Evolutionary conservation across 1,284 basidiomycete species (phyloP), one percentile per base, ranked within the genome.

Genomic region (Trametes pubescens): DNA sequence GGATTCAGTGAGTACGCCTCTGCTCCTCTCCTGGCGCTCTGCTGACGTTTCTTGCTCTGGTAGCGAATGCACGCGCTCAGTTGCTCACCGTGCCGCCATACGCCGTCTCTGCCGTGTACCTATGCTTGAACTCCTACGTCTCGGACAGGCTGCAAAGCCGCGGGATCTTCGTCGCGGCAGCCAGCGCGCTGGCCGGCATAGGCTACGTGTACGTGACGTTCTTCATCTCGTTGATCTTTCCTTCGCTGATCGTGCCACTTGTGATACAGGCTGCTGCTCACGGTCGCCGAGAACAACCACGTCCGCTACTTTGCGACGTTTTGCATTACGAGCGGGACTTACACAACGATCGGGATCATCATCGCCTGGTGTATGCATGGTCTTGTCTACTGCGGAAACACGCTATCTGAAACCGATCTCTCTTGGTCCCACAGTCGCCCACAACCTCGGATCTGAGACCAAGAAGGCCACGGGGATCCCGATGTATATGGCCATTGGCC

Each of bases 61-160:
- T 62, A 86, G 86, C 80, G 24, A 75, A 80, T 57, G 86, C 85
- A 0, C 71, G 80, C n/a, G 87, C 89, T 0, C 90, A 92, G 67
- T 73, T 92, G 7, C 78, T 92, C 69, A 91, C 93, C 0, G 92
- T 95, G 8, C 94, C 94, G 2, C 93, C 93, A 18, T 94, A 94
- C 71, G 91, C 87, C 2, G 86, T 89, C 13, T 87, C 92, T 0
- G 85, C 91, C 4, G 78, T 88, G 3, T 81, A 92, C 51, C 82
- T 96, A 70, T 77, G 88, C n/a, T 65, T 81, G 5, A 80, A 89
- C 55, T 89, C 88, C 1, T 87, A 84, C 65, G 77, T 79, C 22
- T 95, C 94, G 5, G 94, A 96, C 76, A 80, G 84, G 58, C 72
- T 87, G 10, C 92, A 94, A 75, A 86, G 78, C 56, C 86, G 94